Base-by-base conservation (phyloP, 306 rosid genomes). In the Cucumis melo region DNA sequence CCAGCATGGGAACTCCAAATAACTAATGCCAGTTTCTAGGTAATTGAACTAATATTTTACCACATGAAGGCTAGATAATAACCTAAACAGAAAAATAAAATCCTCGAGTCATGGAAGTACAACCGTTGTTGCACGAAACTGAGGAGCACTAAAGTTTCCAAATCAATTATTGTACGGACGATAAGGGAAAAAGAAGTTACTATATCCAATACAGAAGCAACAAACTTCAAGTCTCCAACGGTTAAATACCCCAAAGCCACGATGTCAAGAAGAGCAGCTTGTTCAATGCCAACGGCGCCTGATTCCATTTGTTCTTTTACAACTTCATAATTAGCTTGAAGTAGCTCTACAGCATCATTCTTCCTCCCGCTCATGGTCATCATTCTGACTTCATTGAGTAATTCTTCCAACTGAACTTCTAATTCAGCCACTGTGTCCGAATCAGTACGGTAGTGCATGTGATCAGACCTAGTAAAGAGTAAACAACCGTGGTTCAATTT, bases 181-280 rank as follows among this genome's bases (percentile, higher is more conserved):
- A 42, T 6, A 29, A 70, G 41, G 20, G 79, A 41, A 75, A 53
- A 38, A 38, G 71, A 20, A 78, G 75, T 80, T 87, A 94, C 97
- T 90, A 81, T 75, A 76, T 76, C 79, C 83, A 91, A 76, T 27
- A 89, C 46, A 53, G 88, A 83, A 76, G 42, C 86, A 38, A 89
- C 97, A 78, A 72, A 58, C 57, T 90, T 86, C 10, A 86, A 81
- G 83, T 91, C 95, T 2, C 96, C 97, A 80, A 90, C 88, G 66
- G 91, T 96, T 84, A 90, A 73, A 66, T 85, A 94, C 68, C 98
- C 97, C 24, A 90, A 76, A 55, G 98, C 95, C 70, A 90, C 74
- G 55, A 90, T 53, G 59, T 92, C 98, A 80, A 91, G 78, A 23
- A 82, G 75, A 70, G 97, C 93, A 82, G 96, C 97, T 87, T 91